Percentiles rank a stretch among this genome's conserved stretches.
phyloP scores from a whole-genome alignment of 1,284 basidiomycete genomes.

The Malassezia restricta region DNA sequence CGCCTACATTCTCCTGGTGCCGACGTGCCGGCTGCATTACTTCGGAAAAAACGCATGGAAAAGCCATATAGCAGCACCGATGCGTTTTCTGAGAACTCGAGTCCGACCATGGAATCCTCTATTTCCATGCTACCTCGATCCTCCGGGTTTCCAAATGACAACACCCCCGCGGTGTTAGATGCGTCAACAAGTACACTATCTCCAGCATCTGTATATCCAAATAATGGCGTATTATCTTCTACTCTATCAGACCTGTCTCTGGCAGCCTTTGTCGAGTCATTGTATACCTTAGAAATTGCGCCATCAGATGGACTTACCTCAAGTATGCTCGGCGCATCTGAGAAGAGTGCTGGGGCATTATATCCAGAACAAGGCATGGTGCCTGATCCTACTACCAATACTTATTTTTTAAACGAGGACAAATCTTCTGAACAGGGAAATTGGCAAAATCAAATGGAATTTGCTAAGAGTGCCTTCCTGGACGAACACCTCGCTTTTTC shows the following conservation, averaged over 20 bases:
- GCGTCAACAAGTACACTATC: too few relatives aligned
- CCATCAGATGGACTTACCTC: conserved; percentile 23
- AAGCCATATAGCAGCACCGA: neutral
- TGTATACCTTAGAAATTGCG: conserved; percentile 41
- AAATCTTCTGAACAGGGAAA: neutral
- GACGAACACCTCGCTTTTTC: conserved; percentile 35
- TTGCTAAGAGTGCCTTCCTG: conserved; percentile 19
- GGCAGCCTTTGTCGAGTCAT: conserved; percentile 39
- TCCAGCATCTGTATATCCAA: too few relatives aligned
- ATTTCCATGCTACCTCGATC: too few relatives aligned
- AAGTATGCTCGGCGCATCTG: conserved; percentile 1
- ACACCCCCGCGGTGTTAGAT: too few relatives aligned
- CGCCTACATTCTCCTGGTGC: neutral
- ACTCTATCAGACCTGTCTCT: conserved; percentile 26
- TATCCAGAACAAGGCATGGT: neutral
- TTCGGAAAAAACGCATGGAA: neutral
- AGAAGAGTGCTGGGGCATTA: neutral
- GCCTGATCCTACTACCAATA: neutral
- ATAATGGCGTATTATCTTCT: neutral
- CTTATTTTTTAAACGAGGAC: neutral
- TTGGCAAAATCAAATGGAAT: neutral
- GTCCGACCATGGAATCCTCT: too few relatives aligned
- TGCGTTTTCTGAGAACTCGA: neutral
- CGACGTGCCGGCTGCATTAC: neutral
- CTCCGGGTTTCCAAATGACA: too few relatives aligned